Percentiles rank a stretch among this genome's conserved stretches.
These are phyloP conservation scores for Teratosphaeria zuluensis DNA, from an alignment of 2,329 filamentous ascomycete species.

Conservation along the genomic window DNA sequence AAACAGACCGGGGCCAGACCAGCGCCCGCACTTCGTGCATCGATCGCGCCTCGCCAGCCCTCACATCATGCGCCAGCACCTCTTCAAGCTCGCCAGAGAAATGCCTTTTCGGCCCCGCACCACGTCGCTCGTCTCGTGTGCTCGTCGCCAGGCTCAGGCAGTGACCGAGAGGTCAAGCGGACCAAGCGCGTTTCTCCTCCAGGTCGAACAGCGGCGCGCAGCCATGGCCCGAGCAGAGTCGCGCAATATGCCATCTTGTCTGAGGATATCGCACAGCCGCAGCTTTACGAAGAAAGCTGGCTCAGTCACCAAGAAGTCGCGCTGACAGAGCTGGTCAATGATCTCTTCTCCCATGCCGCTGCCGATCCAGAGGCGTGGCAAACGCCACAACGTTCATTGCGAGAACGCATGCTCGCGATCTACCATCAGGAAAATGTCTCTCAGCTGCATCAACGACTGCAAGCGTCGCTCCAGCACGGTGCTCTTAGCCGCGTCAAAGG, in stretches of 20 bases:
- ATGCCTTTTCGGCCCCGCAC: neutral
- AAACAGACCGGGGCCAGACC: neutral
- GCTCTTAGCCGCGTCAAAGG: conserved; percentile 48
- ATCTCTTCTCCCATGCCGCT: conserved; percentile 38
- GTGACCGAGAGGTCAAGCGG: neutral
- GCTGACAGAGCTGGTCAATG: conserved; percentile 51
- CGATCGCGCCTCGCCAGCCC: neutral
- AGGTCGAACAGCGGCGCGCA: neutral
- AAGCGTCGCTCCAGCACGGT: conserved; percentile 50
- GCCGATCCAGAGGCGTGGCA: conserved; percentile 9
- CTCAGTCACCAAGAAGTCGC: conserved; percentile 52
- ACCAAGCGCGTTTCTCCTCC: neutral
- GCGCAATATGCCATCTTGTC: neutral
- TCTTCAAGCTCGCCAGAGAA: neutral
- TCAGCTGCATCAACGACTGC: conserved; percentile 46
- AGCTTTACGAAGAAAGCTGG: conserved; percentile 55
- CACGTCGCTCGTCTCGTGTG: conserved; percentile 5
- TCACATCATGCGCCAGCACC: neutral
- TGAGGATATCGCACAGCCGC: conserved; percentile 42
- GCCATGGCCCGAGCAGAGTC: neutral
- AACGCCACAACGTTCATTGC: conserved; percentile 19
- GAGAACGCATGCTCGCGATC: conserved; percentile 40
- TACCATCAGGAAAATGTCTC: conserved; percentile 46
- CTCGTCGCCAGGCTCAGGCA: neutral
- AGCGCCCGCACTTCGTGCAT: neutral